phyloP scores from a whole-genome alignment of 371 early-diverging fungal species.

The Mucor velutinosus region DNA sequence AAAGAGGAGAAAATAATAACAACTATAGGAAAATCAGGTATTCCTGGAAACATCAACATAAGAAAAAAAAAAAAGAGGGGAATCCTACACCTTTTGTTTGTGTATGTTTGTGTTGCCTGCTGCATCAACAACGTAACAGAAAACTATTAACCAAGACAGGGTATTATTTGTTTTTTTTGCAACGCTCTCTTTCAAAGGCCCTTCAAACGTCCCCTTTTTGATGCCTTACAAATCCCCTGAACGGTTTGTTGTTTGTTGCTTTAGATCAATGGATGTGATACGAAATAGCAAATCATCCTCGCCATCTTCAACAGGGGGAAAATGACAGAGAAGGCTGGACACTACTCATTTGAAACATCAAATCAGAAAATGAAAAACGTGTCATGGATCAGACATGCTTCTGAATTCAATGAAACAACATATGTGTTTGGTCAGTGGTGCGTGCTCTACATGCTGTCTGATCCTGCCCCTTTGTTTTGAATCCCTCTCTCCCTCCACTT shows the following conservation, averaged over 20 bases:
- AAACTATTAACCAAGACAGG: not conserved
- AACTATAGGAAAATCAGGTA: not conserved
- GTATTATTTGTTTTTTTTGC: not conserved
- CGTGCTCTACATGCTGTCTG: not conserved
- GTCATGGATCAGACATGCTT: not conserved
- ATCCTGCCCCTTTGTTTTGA: not conserved
- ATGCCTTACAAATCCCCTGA: not conserved
- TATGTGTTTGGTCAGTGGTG: not conserved
- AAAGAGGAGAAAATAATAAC: not conserved
- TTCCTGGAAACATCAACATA: not conserved
- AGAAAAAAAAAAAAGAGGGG: not conserved
- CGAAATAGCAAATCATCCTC: not conserved
- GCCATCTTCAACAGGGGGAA: not conserved
- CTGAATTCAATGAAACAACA: not conserved
- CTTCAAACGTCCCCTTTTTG: not conserved
- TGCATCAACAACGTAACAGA: slow-evolving; percentile 1
- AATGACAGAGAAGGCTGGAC: not conserved
- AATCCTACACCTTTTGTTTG: not conserved
- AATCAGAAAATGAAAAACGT: not conserved
- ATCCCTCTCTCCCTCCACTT: not conserved
- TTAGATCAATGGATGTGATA: not conserved
- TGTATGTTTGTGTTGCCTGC: not conserved
- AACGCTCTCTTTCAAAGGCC: not conserved
- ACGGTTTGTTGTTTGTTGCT: not conserved
- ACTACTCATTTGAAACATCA: not conserved